Evolutionary conservation across 2,329 filamentous ascomycete species (phyloP), one percentile per base, ranked within the genome.

Genomic region (Incumbomyces delicatus): DNA sequence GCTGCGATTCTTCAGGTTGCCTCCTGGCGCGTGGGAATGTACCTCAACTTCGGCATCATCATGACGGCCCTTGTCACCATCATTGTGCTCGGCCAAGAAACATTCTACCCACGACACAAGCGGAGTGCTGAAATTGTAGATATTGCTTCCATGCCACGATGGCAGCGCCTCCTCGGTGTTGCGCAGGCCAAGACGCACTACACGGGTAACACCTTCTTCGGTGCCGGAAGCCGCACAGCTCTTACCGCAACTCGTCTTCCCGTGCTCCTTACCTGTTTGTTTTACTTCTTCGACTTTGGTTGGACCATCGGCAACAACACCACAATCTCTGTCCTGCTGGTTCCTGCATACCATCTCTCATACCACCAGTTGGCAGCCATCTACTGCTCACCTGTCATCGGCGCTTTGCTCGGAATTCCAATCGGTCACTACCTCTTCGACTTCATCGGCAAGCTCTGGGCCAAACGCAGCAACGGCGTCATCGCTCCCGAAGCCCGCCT

Each of bases 401-500:
- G 69, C 2, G 67, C 71, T 4, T 54, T 75, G 7, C 57, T 78
- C 1, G 76, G 74, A 27, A 70, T 76, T 60, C 40, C 70, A 0
- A 58, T 66, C 10, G 75, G 75, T 2, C 74, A 77, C 57, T 77
- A 68, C 63, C 61, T 77, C 34, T 73, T 78, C 58, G 75, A 78
- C 50, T 52, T 63, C 6, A 56, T 76, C 7, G 70, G 68, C 3
- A 61, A 59, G 27, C 61, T 66, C 32, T 75, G 72, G 53, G 70
- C 71, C 32, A 61, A 61, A 27, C 57, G 62, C 6, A 69, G 77
- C 60, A 57, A 65, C 14, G 73, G 74, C n/a, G 63, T 62, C 45
- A 73, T 79, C 45, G 70, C 75, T 53, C 74, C 76, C 41, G 75
- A 79, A 58, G 71, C 67, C n/a, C 70, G 76, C 8, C 67, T 79